Percentiles rank a stretch among this genome's conserved stretches.
Conservation (phyloP, 352 stramenopile genomes). For the Pythium vanterpoolii region DNA sequence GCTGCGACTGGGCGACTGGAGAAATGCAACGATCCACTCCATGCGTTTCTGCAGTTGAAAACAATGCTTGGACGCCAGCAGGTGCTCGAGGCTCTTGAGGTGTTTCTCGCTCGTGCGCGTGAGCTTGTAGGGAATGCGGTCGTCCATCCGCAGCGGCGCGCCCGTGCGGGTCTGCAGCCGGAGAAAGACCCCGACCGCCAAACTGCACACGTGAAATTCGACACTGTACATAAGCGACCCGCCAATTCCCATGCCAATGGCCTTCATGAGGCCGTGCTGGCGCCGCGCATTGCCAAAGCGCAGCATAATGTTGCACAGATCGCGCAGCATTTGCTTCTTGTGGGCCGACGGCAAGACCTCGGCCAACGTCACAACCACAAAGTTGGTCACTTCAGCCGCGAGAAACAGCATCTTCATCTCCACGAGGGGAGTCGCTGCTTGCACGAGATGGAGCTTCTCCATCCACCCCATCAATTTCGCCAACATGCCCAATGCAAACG, state of each 20-base stretch:
- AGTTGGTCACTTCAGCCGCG: slow-evolving; percentile 71
- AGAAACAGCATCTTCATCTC: slow-evolving; percentile 85
- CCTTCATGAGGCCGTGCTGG: slow-evolving; percentile 85
- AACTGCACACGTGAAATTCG: slow-evolving; percentile 77
- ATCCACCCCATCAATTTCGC: slow-evolving; percentile 76
- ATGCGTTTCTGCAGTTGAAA: slow-evolving; percentile 72
- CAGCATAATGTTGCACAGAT: slow-evolving; percentile 60
- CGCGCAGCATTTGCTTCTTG: slow-evolving; percentile 80
- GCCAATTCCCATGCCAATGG: slow-evolving; percentile 49
- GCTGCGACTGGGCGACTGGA: slow-evolving; percentile 57
- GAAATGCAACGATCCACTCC: slow-evolving; percentile 70
- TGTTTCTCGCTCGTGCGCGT: slow-evolving; percentile 83
- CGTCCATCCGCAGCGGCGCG: slow-evolving; percentile 60
- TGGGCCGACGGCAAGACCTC: slow-evolving; percentile 50
- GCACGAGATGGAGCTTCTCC: slow-evolving; percentile 46
- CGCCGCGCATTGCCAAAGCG: slow-evolving; percentile 60
- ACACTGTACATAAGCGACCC: slow-evolving; percentile 69
- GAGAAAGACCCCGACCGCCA: slow-evolving; percentile 73
- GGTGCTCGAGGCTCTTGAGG: slow-evolving; percentile 57
- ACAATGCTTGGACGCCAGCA: slow-evolving; percentile 75
- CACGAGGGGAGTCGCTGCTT: slow-evolving; percentile 37
- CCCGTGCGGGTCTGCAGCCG: slow-evolving; percentile 74
- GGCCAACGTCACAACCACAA: slow-evolving; percentile 56
- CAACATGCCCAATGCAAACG: slow-evolving; percentile 65
- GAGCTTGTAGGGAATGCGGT: slow-evolving; percentile 76